Evolutionary conservation across 2,329 filamentous ascomycete genomes (phyloP).

Genomic region (Amauroascus niger): DNA sequence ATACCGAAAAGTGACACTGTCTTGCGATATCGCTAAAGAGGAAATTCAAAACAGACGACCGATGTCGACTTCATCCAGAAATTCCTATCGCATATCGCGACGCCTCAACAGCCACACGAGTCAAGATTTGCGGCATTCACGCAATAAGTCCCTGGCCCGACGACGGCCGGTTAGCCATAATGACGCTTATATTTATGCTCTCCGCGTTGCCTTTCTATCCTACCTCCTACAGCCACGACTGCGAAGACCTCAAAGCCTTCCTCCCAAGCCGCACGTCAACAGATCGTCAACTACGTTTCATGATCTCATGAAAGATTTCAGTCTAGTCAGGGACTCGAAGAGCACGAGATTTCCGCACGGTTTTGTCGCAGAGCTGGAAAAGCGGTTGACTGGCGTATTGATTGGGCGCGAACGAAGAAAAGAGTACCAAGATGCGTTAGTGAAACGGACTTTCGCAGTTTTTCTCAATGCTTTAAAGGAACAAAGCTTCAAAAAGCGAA

Average conservation of each 20-base stretch:
- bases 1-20: not conserved
- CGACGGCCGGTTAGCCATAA: conserved; percentile 46
- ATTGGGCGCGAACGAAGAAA: conserved; percentile 72
- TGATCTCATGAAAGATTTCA: conserved; percentile 83
- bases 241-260: conserved; percentile 71
- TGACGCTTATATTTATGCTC: conserved; percentile 83
- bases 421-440: conserved; percentile 79
- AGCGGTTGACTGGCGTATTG: conserved; percentile 70
- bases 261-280: conserved; percentile 54
- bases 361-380: conserved; percentile 61
- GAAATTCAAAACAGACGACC: not conserved
- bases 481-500: conserved; percentile 72
- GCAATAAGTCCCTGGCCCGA: conserved; percentile 36
- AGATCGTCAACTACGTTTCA: conserved; percentile 63
- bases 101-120: conserved; percentile 36
- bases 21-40: not conserved
- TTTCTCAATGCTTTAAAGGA: conserved; percentile 92
- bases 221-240: conserved; percentile 86
- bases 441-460: conserved; percentile 89
- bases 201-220: conserved; percentile 82
- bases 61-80: conserved; percentile 42
- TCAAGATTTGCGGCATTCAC: conserved; percentile 36
- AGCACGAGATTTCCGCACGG: conserved; percentile 62
- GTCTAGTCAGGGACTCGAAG: conserved; percentile 55
- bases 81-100: conserved; percentile 38